Base-by-base conservation (phyloP, 208 protist genomes). In the Wallacemonas sp. region DNA sequence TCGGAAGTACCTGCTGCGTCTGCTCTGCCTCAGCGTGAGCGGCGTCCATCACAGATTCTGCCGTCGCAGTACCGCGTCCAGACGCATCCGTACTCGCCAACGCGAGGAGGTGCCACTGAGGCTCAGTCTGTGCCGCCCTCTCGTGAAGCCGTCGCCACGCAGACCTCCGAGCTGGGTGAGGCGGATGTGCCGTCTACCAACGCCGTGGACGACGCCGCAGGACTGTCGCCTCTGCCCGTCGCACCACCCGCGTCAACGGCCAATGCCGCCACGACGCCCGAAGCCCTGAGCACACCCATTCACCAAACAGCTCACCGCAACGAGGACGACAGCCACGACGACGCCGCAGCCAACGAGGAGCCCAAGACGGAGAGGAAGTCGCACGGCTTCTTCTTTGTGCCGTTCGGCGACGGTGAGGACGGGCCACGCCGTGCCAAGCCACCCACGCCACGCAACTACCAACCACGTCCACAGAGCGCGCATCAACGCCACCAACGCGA, bases 301-400 rank as follows among this genome's bases (percentile, higher is more conserved):
- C 36, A 36, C 38, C 24, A 9, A 32, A 58, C 14, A 36, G 24
- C 16, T 23, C 64, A 26, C 44, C 2, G 17, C 41, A 27, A n/a
- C 33, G 16, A 64, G 38, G 26, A 41, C 21, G 67, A 21, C 19
- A 29, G 16, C 26, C 36, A 38, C n/a, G 19, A n/a, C n/a, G 55
- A 30, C 14, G 36, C 14, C 26, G 58, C 2, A 19, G 61, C 2
- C 1, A 17, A 57, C 12, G 67, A 65, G 36, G 83, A 90, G 54
- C 87, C 87, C 16, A 90, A 81, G 68, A 93, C 87, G 32, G 83
- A 83, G 65, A 70, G 73, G 49, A 93, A 93, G 62, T 60, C 68
- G 11, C 76, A 71, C 26, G 61, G 63, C 0, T 79, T 78, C 46
- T 93, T 93, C 44, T 93, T 93, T 65, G 87, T 93, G 14, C 69